Conservation (phyloP, 768 basidiomycete species). For the Boletus barrowsii region DNA sequence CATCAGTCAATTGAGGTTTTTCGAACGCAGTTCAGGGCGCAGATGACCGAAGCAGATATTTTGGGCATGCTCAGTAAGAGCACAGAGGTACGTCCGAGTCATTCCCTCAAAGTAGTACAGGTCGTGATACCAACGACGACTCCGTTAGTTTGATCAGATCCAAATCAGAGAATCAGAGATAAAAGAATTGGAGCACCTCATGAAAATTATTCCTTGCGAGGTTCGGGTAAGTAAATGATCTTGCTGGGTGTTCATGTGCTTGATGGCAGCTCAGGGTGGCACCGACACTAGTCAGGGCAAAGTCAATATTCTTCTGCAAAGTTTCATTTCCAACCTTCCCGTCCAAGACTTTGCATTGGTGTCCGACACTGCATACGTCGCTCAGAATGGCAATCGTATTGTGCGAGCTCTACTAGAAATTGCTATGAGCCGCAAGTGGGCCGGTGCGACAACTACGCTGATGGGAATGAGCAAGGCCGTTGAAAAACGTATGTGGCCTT, state of each 20-base stretch:
- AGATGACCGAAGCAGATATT: slow-evolving; percentile 92
- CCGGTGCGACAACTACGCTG: slow-evolving; percentile 71
- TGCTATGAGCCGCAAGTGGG: slow-evolving; percentile 90
- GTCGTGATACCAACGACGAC: neutral
- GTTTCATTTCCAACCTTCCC: slow-evolving; percentile 74
- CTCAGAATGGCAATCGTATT: slow-evolving; percentile 94
- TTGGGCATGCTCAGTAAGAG: slow-evolving; percentile 83
- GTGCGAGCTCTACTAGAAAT: slow-evolving; percentile 94
- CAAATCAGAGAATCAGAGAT: slow-evolving; percentile 89
- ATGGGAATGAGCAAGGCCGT: slow-evolving; percentile 92
- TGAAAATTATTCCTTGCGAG: slow-evolving; percentile 71
- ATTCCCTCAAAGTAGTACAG: neutral
- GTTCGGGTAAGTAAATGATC: slow-evolving; percentile 55
- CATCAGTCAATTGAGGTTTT: slow-evolving; percentile 84
- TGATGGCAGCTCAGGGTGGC: slow-evolving; percentile 48
- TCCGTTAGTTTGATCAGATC: slow-evolving; percentile 82
- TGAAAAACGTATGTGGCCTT: slow-evolving; percentile 92
- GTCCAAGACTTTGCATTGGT: slow-evolving; percentile 95
- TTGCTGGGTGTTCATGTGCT: neutral
- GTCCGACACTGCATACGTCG: slow-evolving; percentile 90
- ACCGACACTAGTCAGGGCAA: slow-evolving; percentile 70
- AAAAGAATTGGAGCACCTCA: slow-evolving; percentile 72
- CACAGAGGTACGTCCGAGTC: slow-evolving; percentile 64
- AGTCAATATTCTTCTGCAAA: slow-evolving; percentile 93
- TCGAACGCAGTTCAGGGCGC: slow-evolving; percentile 68